These are phyloP conservation scores for Epichloe sp. DNA, from an alignment of 2,329 filamentous ascomycete species.

Conservation along the genomic window DNA sequence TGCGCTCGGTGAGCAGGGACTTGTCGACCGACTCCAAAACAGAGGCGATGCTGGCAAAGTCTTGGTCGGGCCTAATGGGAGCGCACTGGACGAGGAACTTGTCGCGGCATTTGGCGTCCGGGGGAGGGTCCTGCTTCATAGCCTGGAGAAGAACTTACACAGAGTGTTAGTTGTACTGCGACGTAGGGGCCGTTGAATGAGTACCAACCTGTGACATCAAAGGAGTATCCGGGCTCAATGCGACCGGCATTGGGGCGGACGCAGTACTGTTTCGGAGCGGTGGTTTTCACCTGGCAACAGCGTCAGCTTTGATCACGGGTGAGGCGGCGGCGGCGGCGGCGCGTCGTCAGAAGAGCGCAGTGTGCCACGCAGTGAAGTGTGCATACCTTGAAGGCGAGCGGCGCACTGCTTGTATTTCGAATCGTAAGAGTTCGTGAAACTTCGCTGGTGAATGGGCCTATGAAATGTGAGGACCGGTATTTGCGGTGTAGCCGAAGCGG, in stretches of 20 bases:
- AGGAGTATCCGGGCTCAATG: constrained; percentile 78
- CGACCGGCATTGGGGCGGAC: constrained; percentile 93
- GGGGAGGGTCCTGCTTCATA: constrained; percentile 92
- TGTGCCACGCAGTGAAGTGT: constrained; percentile 7
- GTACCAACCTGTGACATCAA: constrained; percentile 72
- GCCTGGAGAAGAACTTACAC: constrained; percentile 77
- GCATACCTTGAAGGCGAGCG: constrained; percentile 57
- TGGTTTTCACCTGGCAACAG: constrained; percentile 76
- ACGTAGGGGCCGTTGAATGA: background rate
- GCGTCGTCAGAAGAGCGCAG: background rate
- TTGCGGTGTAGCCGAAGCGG: background rate
- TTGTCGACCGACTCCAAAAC: constrained; percentile 77
- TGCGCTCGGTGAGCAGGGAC: constrained; percentile 72
- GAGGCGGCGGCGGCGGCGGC: background rate
- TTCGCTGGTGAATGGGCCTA: constrained; percentile 55
- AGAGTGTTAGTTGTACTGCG: constrained; percentile 9
- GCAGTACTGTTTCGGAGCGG: constrained; percentile 98
- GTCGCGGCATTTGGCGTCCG: constrained; percentile 83
- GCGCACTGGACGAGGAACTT: constrained; percentile 97
- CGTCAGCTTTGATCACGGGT: background rate
- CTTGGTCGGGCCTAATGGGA: constrained; percentile 67
- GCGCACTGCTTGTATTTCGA: constrained; percentile 47
- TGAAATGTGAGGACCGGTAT: constrained; percentile 7
- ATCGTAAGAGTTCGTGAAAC: constrained; percentile 52
- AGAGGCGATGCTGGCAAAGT: constrained; percentile 65